A percentile compares a stretch with the other conserved stretches of the same genome.
Evolutionary conservation across 129 eudicot species (phyloP).

Genomic region (Tanacetum coccineum): DNA sequence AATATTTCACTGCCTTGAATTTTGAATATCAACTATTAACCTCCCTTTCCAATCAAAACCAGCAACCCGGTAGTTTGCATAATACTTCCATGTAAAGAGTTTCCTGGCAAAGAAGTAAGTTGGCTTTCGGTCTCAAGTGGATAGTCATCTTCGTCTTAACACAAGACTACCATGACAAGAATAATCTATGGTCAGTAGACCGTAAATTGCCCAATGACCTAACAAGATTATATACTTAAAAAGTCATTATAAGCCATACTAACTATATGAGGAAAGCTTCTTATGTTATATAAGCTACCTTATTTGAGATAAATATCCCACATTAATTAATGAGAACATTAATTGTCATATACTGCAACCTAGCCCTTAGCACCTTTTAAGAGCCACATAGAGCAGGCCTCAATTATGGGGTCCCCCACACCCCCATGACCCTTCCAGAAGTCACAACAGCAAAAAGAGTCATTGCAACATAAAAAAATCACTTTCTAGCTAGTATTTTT

Average conservation of each 20-base stretch:
- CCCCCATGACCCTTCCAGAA: slow-evolving; percentile 23
- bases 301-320: background rate
- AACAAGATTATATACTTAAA: background rate
- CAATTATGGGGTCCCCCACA: slow-evolving; percentile 16
- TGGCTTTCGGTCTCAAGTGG: background rate
- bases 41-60: background rate
- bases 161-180: too few relatives aligned
- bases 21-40: background rate
- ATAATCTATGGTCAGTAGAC: too few relatives aligned
- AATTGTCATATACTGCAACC: background rate
- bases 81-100: background rate
- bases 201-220: too few relatives aligned
- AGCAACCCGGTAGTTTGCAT: background rate
- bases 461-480: background rate
- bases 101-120: background rate
- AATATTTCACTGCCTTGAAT: background rate
- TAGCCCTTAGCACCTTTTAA: slow-evolving; percentile 9
- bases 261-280: background rate
- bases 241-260: background rate
- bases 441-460: slow-evolving; percentile 16
- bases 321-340: slow-evolving; percentile 4
- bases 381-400: slow-evolving; percentile 8
- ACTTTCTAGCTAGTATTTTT: background rate
- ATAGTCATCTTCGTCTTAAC: too few relatives aligned
- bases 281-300: background rate